Base-by-base conservation (phyloP, 2,329 filamentous ascomycete species). In the Ascochyta rabiei region DNA sequence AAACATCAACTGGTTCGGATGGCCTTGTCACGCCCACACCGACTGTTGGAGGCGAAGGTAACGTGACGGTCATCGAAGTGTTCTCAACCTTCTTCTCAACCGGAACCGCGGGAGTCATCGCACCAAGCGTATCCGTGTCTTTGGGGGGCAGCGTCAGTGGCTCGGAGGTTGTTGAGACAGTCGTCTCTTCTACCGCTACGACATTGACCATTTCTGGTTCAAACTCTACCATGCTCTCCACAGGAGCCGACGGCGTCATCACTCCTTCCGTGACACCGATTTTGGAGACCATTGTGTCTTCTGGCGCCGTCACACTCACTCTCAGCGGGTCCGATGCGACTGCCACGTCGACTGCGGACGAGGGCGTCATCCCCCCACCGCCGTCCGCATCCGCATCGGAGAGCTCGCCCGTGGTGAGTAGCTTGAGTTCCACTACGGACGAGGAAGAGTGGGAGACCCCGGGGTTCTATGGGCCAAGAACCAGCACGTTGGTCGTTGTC, bases 51-150 rank as follows among this genome's bases (percentile, higher is more conserved):
- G 57, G 56, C 4, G 48, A 53, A 15, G 55, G 53, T 12, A 59
- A 56, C 10, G 35, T 60, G 10, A 61, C 48, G 1, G 38, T 65
- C 15, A 61, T 56, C 4, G 59, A 58, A 24, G 47, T 39, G 6
- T 57, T 59, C 13, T 37, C 48, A 5, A 64, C 55, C 2, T 52
- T 56, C 19, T 60, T 56, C 23, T 64, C 60, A 9, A 64, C 60
- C 1, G 61, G 50, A 30, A 48, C 42, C 16, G 48, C 26, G 16
- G 64, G 64, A 2, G 34, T 61, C 6, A 53, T 66, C 31, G 31
- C 59, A 30, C 57, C 60, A 6, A 49, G 57, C 21, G 15, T 49
- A 8, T 41, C 34, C 24, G 35, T 39, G 6, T 15, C 38, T 18
- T 23, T 37, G 10, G 53, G 56, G 21, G 51, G 44, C 9, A 57